Conservation (phyloP, 495 filamentous ascomycete genomes). For the Friedmanniomyces simplex region DNA sequence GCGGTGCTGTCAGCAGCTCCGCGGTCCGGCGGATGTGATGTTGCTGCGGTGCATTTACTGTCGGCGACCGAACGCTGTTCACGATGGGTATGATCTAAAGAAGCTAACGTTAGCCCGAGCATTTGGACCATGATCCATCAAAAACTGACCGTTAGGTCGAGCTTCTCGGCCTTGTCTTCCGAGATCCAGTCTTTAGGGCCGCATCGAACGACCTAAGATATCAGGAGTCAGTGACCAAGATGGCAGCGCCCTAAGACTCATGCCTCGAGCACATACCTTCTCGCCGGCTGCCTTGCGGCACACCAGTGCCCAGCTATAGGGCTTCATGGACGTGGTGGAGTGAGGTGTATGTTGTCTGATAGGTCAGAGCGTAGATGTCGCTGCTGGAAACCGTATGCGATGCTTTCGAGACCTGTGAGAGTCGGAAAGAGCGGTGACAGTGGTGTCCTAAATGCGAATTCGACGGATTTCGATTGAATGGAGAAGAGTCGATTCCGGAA, state of each 20-base stretch:
- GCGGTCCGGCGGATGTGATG: no score
- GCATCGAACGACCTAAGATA: neutral
- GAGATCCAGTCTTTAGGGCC: neutral
- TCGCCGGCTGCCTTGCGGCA: neutral
- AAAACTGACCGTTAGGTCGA: no score
- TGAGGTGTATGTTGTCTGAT: no score
- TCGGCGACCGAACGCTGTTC: neutral
- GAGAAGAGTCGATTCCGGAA: no score
- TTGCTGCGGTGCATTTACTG: no score
- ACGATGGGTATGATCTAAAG: neutral
- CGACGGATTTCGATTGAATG: neutral
- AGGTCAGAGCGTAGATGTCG: neutral
- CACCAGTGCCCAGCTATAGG: neutral
- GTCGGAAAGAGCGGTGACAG: no score
- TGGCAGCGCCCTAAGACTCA: neutral
- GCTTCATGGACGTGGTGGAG: neutral
- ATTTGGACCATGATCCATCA: neutral
- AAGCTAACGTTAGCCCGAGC: neutral
- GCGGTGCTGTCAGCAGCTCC: neutral
- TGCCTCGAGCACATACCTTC: constrained; percentile 2
- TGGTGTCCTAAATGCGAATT: neutral
- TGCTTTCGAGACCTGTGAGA: neutral
- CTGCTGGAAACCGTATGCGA: no score
- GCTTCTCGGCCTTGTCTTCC: neutral
- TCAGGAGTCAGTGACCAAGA: neutral